Base-by-base conservation (phyloP, 2,329 filamentous ascomycete genomes). In the Fonsecaea erecta region DNA sequence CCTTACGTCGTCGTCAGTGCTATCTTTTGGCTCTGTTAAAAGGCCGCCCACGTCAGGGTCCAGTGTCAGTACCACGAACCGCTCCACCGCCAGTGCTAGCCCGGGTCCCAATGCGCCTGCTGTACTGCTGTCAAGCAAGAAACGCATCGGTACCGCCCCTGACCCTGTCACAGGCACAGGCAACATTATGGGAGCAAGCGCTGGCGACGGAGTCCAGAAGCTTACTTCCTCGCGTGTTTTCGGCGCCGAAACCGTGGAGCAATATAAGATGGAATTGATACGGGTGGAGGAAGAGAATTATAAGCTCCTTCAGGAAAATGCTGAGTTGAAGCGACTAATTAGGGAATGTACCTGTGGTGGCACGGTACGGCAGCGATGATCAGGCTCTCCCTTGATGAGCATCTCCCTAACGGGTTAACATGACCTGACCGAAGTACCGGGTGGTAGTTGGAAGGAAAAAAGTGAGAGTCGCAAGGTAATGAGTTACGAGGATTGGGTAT, bases 221-320 rank as follows among this genome's bases (percentile, higher is more conserved):
- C 16, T 18, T 35, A 26, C 7, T 52, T 35, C 24, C 18, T 26
- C 26, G n/a, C 24, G 40, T 24, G 30, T 21, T 2, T 2, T 12
- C 16, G 18, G 5, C 2, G 12, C 11, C 24, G 32, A 48, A n/a
- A 66, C 34, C 5, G 30, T 68, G 11, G 70, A 72, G 56, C 66
- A 70, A 43, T 67, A 61, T 51, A 66, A 57, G 32, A 66, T 59
- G 11, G 62, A 63, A 59, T 82, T 72, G 24, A 60, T 71, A 64
- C 67, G 64, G 32, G 62, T 68, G 24, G 71, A 71, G 59, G 68
- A 71, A 58, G 68, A 72, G 56, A 72, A 72, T 56, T 71, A 72
- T 63, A 90, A 92, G 69, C 84, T 86, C 58, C 84, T 90, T 80
- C 93, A 91, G 78, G 94, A 98, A 76, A 97, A 96, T 75, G 86